Percentiles rank a stretch among this genome's conserved stretches.
Evolutionary conservation across 2,329 filamentous ascomycete species (phyloP).

Genomic region (Phoma sp.): DNA sequence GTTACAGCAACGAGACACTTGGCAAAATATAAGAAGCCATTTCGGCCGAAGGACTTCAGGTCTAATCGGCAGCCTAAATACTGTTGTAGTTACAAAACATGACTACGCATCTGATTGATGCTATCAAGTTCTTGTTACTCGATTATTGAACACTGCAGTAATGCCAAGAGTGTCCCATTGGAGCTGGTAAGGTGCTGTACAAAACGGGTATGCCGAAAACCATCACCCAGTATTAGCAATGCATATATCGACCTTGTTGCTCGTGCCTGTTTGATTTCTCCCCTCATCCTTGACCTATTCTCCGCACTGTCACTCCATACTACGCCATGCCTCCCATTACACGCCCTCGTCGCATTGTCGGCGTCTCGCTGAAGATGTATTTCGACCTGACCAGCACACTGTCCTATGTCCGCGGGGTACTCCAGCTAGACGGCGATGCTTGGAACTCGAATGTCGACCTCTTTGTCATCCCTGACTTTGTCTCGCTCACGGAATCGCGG

Average conservation of each 20-base stretch:
- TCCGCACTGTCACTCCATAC: background rate
- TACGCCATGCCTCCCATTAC: constrained; percentile 38
- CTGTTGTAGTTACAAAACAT: too few species aligned
- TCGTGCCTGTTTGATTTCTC: background rate
- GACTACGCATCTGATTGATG: too few species aligned
- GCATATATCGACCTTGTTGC: too few species aligned
- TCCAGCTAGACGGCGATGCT: constrained; percentile 58
- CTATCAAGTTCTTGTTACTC: too few species aligned
- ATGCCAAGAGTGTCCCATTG: too few species aligned
- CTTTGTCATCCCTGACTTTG: constrained; percentile 79
- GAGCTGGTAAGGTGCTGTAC: too few species aligned
- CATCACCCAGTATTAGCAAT: too few species aligned
- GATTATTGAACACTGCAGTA: too few species aligned
- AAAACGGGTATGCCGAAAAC: too few species aligned
- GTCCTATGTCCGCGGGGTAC: constrained; percentile 53
- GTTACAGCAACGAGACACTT: background rate
- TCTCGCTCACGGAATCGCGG: constrained; percentile 65
- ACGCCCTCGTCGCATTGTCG: constrained; percentile 67
- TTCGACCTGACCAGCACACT: constrained; percentile 70
- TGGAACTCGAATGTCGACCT: constrained; percentile 66
- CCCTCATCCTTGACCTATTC: background rate
- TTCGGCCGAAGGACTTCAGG: too few species aligned
- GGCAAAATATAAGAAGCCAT: too few species aligned
- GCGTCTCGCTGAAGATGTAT: constrained; percentile 81
- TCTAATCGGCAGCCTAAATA: too few species aligned